Evolutionary conservation across 179 eudicot genomes (phyloP), one percentile per base, ranked within the genome.

Genomic region (Beta lomatogona): DNA sequence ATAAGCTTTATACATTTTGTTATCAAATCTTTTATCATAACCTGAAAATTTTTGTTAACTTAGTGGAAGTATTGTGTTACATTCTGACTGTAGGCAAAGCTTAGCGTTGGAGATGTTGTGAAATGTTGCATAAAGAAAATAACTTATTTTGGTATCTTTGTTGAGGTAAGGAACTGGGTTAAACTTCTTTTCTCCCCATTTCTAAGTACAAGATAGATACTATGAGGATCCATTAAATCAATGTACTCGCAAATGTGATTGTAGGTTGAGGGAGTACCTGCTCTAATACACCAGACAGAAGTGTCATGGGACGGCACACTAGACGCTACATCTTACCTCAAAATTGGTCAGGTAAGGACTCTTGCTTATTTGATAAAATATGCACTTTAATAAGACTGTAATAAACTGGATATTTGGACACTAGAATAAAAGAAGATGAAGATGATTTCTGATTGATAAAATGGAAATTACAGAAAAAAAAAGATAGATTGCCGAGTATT

Each of bases 221-320:
- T 54, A 2, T 70, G 77, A 79, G 41, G 69, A 50, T 45, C 11
- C 31, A 76, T 15, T 28, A 57, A 25, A 53, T 41, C 67, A 10
- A 13, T 76, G 46, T 4, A 66, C 36, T 73, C 41, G 41, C 46
- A 13, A 75, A 48, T 77, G 82, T 57, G 50, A 50, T 81, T 78
- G 78, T 81, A 97, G 99, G 93, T 97, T 87, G 99, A 93, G 88
- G 97, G 93, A 72, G 94, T 97, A 81, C 90, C 93, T 70, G 97
- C 97, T 71, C 81, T 97, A 46, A 92, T 97, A 82, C 97, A 94
- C 85, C 95, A 90, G 86, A 81, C 95, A 68, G 98, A 97, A 91
- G 94, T 97, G 45, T 90, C 99, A 5, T 97, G 99, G 98, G 97
- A 93, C 86, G 89, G 88, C 78, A 91, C 89, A 77, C 87, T 91